Base-by-base conservation (phyloP, 768 basidiomycete genomes). In the Cystofilobasidium capitatum region DNA sequence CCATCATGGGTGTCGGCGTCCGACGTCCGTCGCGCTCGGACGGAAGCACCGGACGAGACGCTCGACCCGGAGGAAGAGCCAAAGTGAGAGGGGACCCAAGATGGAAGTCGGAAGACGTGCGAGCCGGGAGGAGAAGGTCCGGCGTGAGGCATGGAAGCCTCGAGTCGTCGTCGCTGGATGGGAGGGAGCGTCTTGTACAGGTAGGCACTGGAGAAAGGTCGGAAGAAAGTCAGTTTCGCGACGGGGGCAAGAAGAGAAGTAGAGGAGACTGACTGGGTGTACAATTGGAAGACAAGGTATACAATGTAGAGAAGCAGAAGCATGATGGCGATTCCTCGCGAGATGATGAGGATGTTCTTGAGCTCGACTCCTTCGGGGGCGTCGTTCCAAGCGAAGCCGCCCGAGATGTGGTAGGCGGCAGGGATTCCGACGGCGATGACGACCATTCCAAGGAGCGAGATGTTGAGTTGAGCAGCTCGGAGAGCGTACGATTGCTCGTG, bases 401-500 rank as follows among this genome's bases (percentile, higher is more conserved):
- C 37, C 5, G 54, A 44, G 33, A 68, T 29, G n/a, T 68, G 66
- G 58, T 24, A 58, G 2, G 39, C 39, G 17, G 61, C 39, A 3
- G 66, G 66, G n/a, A 68, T 37, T 16, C 54, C 44, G 61, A 68
- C 39, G 33, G 66, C 68, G 31, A 60, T 44, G 45, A 69, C 58
- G 20, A 62, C 36, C 24, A 64, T 64, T 16, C 68, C 68, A 35
- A 69, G 63, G 22, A 69, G 62, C 24, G 58, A 59, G 47, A 69
- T 69, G 42, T 69, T 69, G 8, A 64, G 57, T 39, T 69, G 68
- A n/a, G 68, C 68, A 45, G 68, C 68, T 40, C 68, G 42, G 26
- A 69, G 54, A 14, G 62, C 68, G 45, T 69, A 69, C 29, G 62
- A 55, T 42, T 69, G 68, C 42, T 69, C 68, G 57, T 69, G 68